These are phyloP conservation scores for Endocladia muricata DNA, from an alignment of 31 red algal species.

Conservation along the genomic window DNA sequence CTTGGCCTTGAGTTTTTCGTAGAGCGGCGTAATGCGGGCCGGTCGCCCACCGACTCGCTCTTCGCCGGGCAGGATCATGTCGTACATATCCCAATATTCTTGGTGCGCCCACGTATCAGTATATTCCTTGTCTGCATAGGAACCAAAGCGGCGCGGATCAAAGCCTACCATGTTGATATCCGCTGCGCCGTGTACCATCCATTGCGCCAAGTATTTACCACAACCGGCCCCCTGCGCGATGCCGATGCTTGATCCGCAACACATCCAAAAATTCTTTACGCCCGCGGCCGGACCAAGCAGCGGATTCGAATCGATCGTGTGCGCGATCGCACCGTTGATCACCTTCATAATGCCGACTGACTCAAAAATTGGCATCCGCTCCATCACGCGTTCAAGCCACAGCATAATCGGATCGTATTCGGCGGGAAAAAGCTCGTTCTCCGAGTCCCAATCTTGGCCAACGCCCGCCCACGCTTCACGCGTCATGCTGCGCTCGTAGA, in stretches of 20 bases:
- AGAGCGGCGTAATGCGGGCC: no score
- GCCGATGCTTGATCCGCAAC: not conserved
- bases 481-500: not conserved
- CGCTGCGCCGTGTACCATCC: not conserved
- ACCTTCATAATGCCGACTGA: not conserved
- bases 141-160: conserved; percentile 9
- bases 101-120: no score
- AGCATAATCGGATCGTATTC: not conserved
- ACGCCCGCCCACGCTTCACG: not conserved
- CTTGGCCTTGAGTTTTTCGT: no score
- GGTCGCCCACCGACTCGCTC: no score
- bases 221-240: not conserved
- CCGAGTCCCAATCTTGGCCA: not conserved
- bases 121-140: no score
- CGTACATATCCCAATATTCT: no score
- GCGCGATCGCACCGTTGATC: not conserved
- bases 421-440: not conserved
- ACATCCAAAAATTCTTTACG: not conserved
- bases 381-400: not conserved
- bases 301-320: not conserved
- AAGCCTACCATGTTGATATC: not conserved
- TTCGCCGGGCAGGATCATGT: no score
- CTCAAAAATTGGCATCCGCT: not conserved
- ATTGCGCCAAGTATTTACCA: not conserved
- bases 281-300: not conserved